Evolutionary conservation across 768 basidiomycete genomes (phyloP), one percentile per base, ranked within the genome.

Genomic region (Tricholoma matsutake): DNA sequence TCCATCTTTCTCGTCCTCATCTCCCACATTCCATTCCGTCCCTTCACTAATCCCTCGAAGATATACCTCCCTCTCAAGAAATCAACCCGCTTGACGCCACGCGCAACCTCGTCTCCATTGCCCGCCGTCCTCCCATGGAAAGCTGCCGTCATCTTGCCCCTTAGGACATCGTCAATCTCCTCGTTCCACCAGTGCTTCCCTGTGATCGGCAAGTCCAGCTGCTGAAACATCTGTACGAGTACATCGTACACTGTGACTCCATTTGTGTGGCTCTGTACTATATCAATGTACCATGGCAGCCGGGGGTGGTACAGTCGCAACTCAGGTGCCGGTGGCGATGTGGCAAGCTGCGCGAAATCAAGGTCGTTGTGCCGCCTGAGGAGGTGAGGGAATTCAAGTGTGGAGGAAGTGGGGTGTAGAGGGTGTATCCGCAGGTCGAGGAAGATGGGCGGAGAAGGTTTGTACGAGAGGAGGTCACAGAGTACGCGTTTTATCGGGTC

Each of bases 261-360:
- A 22, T 81, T 72, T 2, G 79, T 77, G 43, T 80, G 76, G 7
- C 69, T 70, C 41, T 79, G 71, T 22, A 68, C 66, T 16, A 88
- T 75, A 63, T 89, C 87, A 68, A 90, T 80, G 71, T 82, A 86
- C 88, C 88, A 90, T 0, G 88, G 88, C 0, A 87, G 72, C 35
- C 76, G 73, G 0, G 80, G 72, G 69, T 87, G 85, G 65, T 78
- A 84, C 54, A 89, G 66, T 11, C 85, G 83, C 75, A 89, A 80
- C 59, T 71, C 72, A 5, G 72, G 66, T 0, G 81, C 72, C 1
- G 84, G 77, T 1, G 86, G 86, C 41, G 76, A 74, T 13, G 82
- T 83, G 22, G 81, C 83, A 56, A 83, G 77, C 47, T 83, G 84
- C 11, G 78, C 75, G 63, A 86, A 78, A 66, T 89, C 86, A 54